A percentile compares a stretch with the other conserved stretches of the same genome.
These are phyloP conservation scores for Penicillium frequentans DNA, from an alignment of 2,329 filamentous ascomycete species.

Conservation along the genomic window DNA sequence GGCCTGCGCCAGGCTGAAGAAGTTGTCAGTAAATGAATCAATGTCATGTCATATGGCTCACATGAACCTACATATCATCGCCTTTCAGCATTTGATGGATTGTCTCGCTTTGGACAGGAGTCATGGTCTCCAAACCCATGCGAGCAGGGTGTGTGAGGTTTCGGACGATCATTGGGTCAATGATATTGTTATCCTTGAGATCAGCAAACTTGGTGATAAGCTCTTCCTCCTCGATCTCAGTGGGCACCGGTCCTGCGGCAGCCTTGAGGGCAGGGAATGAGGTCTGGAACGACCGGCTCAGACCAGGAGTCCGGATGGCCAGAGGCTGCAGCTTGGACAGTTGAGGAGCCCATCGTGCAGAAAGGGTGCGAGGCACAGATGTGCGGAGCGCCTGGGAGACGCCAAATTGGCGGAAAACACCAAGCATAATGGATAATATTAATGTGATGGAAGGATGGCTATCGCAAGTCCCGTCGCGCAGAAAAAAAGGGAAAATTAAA, in stretches of 20 bases:
- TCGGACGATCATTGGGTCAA: conserved; percentile 65
- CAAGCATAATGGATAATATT: conserved; percentile 35
- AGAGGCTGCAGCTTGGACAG: conserved; percentile 29
- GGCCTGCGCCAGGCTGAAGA: conserved; percentile 77
- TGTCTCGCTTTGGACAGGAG: conserved; percentile 82
- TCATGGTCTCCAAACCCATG: conserved; percentile 84
- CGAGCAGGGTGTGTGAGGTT: conserved; percentile 61
- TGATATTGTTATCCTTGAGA: conserved; percentile 39
- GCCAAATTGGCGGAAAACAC: conserved; percentile 40
- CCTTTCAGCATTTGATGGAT: conserved; percentile 79
- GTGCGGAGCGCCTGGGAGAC: conserved; percentile 38
- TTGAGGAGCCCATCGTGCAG: conserved; percentile 28
- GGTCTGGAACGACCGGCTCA: conserved; percentile 31
- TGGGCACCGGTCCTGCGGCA: conserved; percentile 25
- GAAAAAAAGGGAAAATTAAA: conserved; percentile 23
- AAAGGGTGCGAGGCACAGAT: conserved; percentile 31
- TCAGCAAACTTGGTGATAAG: conserved; percentile 41
- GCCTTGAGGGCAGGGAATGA: conserved; percentile 28
- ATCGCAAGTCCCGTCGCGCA: conserved; percentile 8
- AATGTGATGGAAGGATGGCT: conserved; percentile 4
- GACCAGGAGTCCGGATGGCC: conserved; percentile 15
- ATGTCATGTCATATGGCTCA: not conserved
- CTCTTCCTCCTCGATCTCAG: conserved; percentile 9
- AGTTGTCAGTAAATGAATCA: conserved; percentile 15
- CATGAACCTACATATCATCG: conserved; percentile 69